These are phyloP conservation scores for Cystofilobasidium capitatum DNA, from an alignment of 768 basidiomycete species.

Conservation along the genomic window DNA sequence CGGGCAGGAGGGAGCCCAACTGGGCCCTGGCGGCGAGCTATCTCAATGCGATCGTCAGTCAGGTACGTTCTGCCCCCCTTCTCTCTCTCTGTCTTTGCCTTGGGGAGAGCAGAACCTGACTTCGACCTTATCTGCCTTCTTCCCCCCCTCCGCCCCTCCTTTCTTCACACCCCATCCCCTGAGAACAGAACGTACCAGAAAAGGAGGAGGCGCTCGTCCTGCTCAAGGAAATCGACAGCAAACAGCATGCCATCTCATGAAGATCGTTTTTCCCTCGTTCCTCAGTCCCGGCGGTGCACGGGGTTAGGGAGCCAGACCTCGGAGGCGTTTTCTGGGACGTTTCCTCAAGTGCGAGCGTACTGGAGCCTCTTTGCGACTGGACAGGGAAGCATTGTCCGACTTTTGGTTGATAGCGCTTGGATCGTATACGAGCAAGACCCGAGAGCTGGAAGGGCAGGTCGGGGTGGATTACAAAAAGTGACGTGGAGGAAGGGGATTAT, in stretches of 20 bases:
- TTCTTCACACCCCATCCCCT: not conserved
- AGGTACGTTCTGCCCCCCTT: slow-evolving; percentile 33
- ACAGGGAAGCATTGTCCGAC: too few species aligned
- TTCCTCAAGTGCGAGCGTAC: too few species aligned
- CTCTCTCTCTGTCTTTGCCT: not conserved
- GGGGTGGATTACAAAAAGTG: too few species aligned
- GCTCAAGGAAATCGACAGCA: slow-evolving; percentile 39
- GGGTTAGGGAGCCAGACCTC: too few species aligned
- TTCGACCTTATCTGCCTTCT: not conserved
- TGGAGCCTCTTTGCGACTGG: too few species aligned
- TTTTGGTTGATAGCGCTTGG: too few species aligned
- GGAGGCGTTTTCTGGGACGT: too few species aligned
- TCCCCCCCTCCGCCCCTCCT: not conserved
- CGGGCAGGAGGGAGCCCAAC: slow-evolving; percentile 6
- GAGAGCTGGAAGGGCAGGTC: too few species aligned
- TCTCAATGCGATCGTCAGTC: slow-evolving; percentile 60
- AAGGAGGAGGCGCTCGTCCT: slow-evolving; percentile 63
- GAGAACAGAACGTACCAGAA: slow-evolving; percentile 59
- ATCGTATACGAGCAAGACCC: too few species aligned
- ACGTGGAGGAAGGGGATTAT: too few species aligned
- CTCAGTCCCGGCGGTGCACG: too few species aligned
- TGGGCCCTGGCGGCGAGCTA: slow-evolving; percentile 55
- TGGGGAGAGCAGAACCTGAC: not conserved
- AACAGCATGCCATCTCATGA: slow-evolving; percentile 1
- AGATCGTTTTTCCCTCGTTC: too few species aligned